Evolutionary conservation across 257 asterid species (phyloP), one percentile per base, ranked within the genome.

Genomic region (Nyctanthes arbortristis): DNA sequence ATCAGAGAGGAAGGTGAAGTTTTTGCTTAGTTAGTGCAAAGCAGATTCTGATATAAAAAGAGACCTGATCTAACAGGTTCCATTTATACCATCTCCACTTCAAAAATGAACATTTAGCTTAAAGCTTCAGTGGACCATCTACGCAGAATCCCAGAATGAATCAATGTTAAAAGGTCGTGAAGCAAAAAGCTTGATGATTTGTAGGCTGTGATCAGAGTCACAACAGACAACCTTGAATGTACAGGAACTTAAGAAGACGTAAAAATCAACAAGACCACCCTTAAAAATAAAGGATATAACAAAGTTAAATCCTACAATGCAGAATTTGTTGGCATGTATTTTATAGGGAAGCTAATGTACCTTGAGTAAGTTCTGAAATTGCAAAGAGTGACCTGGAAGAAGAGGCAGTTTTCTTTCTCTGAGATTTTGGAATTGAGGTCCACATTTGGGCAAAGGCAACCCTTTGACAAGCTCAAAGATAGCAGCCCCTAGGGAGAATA

Each of bases 381-480:
- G 96, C 79, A 93, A 12, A 7, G 98, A 93, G 65, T 89, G 97
- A 47, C 94, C 87, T 13, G 98, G 97, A 75, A 93, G 94, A 72
- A 93, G 98, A 64, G 98, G 94, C 70, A 93, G 68, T 74, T 87
- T 93, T 69, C 97, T 97, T 70, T 83, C 89, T 71, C 88, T 84
- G 35, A 93, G 88, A 77, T 89, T 88, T 69, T 84, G 80, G 80
- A 87, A 86, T 66, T 83, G 86, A 68, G 85, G 79, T 25, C 98
- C 96, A 2, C 96, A 85, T 24, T 83, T 88, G 2, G 94, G 98
- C 62, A 93, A 69, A 12, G 88, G 81, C 43, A 90, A 85, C 28
- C 96, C 92, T 78, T 92, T 81, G 73, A 82, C 92, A 22, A 90
- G 90, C 77, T 91, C 98, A 45, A 89, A 89, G 56, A 93, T 78